Evolutionary conservation across 352 stramenopile species (phyloP).

Genomic region (Pythium brassicae): DNA sequence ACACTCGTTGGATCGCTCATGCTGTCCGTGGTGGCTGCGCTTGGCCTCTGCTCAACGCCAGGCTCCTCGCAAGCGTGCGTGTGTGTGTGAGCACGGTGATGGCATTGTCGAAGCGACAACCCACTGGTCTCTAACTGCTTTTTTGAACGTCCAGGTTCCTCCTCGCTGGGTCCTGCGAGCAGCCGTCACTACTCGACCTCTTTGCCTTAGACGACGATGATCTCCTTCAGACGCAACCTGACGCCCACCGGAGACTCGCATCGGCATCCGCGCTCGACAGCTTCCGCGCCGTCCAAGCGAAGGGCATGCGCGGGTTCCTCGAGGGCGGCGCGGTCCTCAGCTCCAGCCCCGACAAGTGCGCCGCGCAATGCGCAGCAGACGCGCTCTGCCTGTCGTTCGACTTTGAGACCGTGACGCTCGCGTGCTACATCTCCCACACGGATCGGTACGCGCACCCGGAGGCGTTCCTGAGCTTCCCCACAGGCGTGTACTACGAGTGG

Average conservation of each 20-base stretch:
- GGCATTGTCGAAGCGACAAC: no score
- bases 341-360: constrained; percentile 34
- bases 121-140: background rate
- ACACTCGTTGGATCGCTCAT: no score
- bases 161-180: background rate
- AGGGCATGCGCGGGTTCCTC: constrained; percentile 54
- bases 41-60: no score
- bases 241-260: constrained; percentile 3
- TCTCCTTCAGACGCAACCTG: background rate
- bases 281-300: constrained; percentile 38
- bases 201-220: background rate
- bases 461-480: constrained; percentile 62
- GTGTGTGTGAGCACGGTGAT: background rate
- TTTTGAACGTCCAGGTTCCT: background rate
- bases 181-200: background rate
- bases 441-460: constrained; percentile 62
- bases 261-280: constrained; percentile 13
- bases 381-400: constrained; percentile 69
- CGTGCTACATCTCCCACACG: constrained; percentile 72
- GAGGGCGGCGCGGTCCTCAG: constrained; percentile 41
- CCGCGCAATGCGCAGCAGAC: constrained; percentile 39
- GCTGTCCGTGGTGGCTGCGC: no score
- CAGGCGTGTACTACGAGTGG: constrained; percentile 78
- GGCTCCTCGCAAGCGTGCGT: no score
- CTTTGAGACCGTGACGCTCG: constrained; percentile 42